These are phyloP conservation scores for Panicum virgatum DNA, from an alignment of 202 grass and related monocot genomes.

Conservation along the genomic window DNA sequence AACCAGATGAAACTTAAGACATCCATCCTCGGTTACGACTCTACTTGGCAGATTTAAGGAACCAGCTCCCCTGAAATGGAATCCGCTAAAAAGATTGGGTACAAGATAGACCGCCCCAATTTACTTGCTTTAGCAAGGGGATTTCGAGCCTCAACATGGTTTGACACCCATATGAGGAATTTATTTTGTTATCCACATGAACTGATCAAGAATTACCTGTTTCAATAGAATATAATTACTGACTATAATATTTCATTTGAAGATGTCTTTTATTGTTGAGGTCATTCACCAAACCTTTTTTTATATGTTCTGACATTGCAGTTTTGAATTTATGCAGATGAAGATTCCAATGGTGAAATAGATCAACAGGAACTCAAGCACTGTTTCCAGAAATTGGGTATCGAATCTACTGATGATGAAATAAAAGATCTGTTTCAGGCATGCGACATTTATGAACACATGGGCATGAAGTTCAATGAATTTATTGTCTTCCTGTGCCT, in stretches of 20 bases:
- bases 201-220: not conserved
- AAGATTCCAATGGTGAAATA: conserved; percentile 99
- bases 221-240: not conserved
- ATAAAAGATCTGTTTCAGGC: conserved; percentile 84
- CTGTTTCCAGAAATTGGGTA: conserved; percentile 92
- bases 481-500: conserved; percentile 99
- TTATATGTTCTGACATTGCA: not conserved
- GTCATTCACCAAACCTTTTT: not conserved
- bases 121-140: not conserved
- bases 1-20: not conserved
- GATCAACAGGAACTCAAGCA: conserved; percentile 80
- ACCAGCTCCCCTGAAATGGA: not conserved
- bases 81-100: not conserved
- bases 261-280: not conserved
- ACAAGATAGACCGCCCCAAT: not conserved
- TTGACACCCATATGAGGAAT: not conserved
- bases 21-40: not conserved
- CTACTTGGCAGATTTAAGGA: not conserved
- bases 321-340: conserved; percentile 52
- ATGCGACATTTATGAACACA: conserved; percentile 85
- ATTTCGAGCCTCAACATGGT: not conserved
- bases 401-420: conserved; percentile 75
- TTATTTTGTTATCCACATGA: not conserved
- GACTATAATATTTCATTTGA: not conserved
- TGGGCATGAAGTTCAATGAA: conserved; percentile 99